Evolutionary conservation across 768 basidiomycete genomes (phyloP).

Genomic region (Amanita thiersii): DNA sequence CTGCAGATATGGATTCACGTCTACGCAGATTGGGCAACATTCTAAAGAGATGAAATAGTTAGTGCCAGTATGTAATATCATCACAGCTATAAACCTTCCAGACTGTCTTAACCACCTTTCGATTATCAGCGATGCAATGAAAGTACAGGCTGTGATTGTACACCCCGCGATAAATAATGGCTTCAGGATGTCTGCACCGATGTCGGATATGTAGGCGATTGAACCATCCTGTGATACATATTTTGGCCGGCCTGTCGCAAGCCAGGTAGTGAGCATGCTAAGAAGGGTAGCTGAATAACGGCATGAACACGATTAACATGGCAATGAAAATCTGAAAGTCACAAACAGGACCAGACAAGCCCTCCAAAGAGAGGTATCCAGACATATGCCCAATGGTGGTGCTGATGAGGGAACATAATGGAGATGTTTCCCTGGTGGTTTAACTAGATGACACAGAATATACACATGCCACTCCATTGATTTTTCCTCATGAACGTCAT

Average conservation of each 20-base stretch:
- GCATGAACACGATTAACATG: background rate
- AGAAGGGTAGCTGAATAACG: conserved; percentile 40
- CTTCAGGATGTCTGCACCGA: conserved; percentile 68
- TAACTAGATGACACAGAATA: background rate
- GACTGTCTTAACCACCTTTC: conserved; percentile 62
- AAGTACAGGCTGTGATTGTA: conserved; percentile 51
- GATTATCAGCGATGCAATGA: conserved; percentile 45
- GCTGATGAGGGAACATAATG: conserved; percentile 17
- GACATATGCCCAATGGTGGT: conserved; percentile 50
- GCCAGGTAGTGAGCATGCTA: conserved; percentile 68
- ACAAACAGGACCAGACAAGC: conserved; percentile 59
- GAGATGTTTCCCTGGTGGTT: background rate
- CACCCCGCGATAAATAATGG: conserved; percentile 68
- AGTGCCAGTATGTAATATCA: background rate
- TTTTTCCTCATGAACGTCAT: no score
- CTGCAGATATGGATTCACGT: conserved; percentile 45
- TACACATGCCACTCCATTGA: no score
- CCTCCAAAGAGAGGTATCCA: conserved; percentile 55
- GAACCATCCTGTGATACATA: conserved; percentile 46
- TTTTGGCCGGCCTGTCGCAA: conserved; percentile 52
- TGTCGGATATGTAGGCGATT: conserved; percentile 72
- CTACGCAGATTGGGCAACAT: conserved; percentile 51
- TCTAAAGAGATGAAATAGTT: conserved; percentile 20
- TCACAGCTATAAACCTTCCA: conserved; percentile 36
- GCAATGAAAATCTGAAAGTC: background rate